Conservation (phyloP, 2,329 filamentous ascomycete genomes). For the Podosphaera fusca region DNA sequence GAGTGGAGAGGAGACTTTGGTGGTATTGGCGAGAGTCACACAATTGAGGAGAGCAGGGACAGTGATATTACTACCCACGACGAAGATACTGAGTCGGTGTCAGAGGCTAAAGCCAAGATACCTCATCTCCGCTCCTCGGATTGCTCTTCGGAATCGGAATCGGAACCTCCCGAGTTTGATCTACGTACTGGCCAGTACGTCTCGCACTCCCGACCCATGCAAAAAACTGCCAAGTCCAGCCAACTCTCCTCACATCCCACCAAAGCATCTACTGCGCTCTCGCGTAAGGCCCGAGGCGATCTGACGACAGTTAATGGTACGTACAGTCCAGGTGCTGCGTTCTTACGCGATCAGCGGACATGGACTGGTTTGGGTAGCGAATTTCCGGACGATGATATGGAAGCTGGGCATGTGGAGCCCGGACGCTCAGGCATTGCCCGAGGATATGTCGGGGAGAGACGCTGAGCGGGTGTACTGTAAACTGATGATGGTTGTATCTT, state of each 20-base stretch:
- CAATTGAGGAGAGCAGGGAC: conserved; percentile 10
- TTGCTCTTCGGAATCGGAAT: conserved; percentile 35
- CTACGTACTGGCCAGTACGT: conserved; percentile 69
- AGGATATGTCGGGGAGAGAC: conserved; percentile 56
- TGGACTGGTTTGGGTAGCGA: conserved; percentile 88
- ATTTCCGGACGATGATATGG: conserved; percentile 38
- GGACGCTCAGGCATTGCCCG: conserved; percentile 71
- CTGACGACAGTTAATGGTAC: conserved; percentile 64
- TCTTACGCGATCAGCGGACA: conserved; percentile 54
- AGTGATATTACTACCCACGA: neutral
- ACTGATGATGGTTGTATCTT: conserved; percentile 2
- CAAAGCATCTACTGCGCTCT: conserved; percentile 28
- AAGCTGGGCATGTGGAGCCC: conserved; percentile 55
- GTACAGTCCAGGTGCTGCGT: conserved; percentile 81
- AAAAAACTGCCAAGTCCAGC: conserved; percentile 7
- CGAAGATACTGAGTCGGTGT: conserved; percentile 2
- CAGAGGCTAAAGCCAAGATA: neutral
- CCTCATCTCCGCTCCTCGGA: neutral
- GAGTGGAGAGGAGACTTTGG: conserved; percentile 80
- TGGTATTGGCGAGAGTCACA: conserved; percentile 21
- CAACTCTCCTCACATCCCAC: conserved; percentile 4
- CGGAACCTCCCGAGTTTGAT: conserved; percentile 75
- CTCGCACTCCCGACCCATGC: conserved; percentile 56
- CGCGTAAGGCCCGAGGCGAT: conserved; percentile 42
- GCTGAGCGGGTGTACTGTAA: conserved; percentile 7